Evolutionary conservation across 2,329 filamentous ascomycete genomes (phyloP), one percentile per base, ranked within the genome.

Genomic region (Boeremia lycopersici): DNA sequence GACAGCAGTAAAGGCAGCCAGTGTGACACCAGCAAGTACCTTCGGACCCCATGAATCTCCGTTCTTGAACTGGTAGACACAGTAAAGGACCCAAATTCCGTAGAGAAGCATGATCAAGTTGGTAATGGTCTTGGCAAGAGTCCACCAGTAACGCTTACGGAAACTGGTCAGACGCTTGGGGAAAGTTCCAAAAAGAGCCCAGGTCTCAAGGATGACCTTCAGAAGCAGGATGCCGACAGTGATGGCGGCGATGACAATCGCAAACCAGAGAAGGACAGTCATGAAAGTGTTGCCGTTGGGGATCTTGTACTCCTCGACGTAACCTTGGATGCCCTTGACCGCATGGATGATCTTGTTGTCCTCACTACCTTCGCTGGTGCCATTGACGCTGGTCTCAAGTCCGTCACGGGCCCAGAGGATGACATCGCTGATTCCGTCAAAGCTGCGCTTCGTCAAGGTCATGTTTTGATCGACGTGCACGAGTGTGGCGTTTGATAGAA

Each of bases 41-140:
- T 96, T 95, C 40, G 92, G 93, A 7, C 89, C 91, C 93, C 93
- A 97, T 0, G 93, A 98, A 75, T 98, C 95, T 55, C 93, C 93
- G 36, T 88, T 84, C 1, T 89, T 95, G 76, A 98, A 96, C 72
- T 99, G 95, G 76, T 93, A 98, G 59, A 99, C 85, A 74, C 93
- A 98, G 77, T 96, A 98, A 38, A 98, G 79, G 0, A 92, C 91
- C 95, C 95, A 98, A 57, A 96, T 85, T 58, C 95, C 91, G 76
- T 98, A 99, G 2, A 98, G 84, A 15, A 98, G 80, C 57, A 98
- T 82, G 65, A 99, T 92, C 75, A 99, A 82, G 62, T 90, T 90
- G 38, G 92, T 96, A 68, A 98, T 89, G 13, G 92, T 89, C 57
- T 93, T 90, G 40, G 89, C 90, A 73, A 99, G 88, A 50, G 92